Conservation (phyloP, 345 rosid genomes). For the Gossypium longicalyx region DNA sequence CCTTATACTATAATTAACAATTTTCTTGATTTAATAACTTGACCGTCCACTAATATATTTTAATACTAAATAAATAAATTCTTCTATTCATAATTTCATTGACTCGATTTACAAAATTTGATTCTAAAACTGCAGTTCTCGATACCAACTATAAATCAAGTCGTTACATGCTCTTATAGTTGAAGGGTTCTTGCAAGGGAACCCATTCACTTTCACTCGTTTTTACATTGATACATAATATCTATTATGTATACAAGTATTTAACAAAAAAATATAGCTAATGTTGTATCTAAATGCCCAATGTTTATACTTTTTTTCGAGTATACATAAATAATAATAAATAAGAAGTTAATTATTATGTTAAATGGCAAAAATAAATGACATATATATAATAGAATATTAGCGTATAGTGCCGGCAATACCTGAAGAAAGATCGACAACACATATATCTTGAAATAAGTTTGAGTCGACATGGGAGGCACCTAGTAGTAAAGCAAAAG, state of each 20-base stretch:
- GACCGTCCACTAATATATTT: no score
- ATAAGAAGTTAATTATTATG: no score
- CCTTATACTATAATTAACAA: no score
- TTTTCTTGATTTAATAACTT: no score
- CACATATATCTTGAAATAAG: conserved; percentile 80
- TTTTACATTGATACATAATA: background rate
- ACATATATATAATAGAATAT: no score
- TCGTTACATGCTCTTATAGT: conserved; percentile 9
- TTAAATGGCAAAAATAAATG: no score
- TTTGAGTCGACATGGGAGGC: conserved; percentile 50
- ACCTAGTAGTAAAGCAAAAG: conserved; percentile 30
- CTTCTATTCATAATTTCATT: no score
- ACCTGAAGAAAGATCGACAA: conserved; percentile 63
- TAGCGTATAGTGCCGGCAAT: background rate
- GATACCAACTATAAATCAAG: no score
- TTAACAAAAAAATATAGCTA: background rate
- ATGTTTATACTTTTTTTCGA: no score
- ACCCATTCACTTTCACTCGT: conserved; percentile 54
- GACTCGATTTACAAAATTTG: no score
- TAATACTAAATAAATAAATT: no score
- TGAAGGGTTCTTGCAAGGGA: conserved; percentile 41
- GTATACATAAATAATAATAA: background rate
- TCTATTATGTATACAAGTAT: background rate
- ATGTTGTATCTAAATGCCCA: background rate
- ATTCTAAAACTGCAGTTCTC: no score